These are phyloP conservation scores for Kluyveromyces siamensis DNA, from an alignment of 805 yeast genomes.

Conservation along the genomic window DNA sequence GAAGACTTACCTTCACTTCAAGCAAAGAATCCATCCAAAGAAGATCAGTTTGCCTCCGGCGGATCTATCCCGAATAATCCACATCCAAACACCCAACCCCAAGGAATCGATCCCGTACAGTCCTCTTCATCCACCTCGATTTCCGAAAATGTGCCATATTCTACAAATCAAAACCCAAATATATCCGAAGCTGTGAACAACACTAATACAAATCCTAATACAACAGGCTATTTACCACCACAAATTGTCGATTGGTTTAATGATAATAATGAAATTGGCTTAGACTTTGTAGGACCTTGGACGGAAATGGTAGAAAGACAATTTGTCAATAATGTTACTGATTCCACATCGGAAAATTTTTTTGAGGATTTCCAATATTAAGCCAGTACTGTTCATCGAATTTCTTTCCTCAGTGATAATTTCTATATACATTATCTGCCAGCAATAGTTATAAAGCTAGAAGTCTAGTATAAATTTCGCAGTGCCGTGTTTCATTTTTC, in stretches of 20 bases:
- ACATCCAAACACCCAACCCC: not conserved
- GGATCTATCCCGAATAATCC: not conserved
- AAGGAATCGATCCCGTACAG: not conserved
- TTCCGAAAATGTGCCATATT: not conserved
- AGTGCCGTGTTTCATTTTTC: too few species aligned
- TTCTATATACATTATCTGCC: too few species aligned
- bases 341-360: conserved; percentile 7
- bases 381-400: too few species aligned
- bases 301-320: conserved; percentile 72
- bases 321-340: conserved; percentile 30
- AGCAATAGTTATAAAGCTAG: too few species aligned
- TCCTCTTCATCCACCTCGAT: not conserved
- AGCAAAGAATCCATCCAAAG: not conserved
- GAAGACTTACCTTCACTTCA: not conserved
- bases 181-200: not conserved
- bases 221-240: conserved; percentile 7
- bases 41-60: not conserved
- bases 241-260: conserved; percentile 44
- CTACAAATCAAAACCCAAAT: not conserved
- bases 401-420: too few species aligned
- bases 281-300: conserved; percentile 66
- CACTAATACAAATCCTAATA: not conserved
- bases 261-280: conserved; percentile 40
- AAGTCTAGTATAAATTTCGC: too few species aligned
- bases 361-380: conserved; percentile 2